Percentiles rank a stretch among this genome's conserved stretches.
These are phyloP conservation scores for Wickerhamomyces tratensis DNA, from an alignment of 805 yeast genomes.

Conservation along the genomic window DNA sequence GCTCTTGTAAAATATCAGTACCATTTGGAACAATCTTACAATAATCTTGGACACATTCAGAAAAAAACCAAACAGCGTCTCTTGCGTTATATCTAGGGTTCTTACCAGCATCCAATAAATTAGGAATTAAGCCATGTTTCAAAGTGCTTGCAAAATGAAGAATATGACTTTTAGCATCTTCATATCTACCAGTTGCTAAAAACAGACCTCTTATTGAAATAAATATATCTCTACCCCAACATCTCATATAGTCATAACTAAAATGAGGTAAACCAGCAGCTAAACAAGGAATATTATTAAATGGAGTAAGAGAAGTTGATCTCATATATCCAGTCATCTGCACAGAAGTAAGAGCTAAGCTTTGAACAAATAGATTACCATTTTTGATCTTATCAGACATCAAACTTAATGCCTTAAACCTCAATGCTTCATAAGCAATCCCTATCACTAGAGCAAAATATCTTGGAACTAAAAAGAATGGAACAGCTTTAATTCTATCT, in stretches of 20 bases:
- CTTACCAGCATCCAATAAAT: slow-evolving; percentile 82
- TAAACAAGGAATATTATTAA: slow-evolving; percentile 53
- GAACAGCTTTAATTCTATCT: slow-evolving; percentile 52
- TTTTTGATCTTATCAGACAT: slow-evolving; percentile 44
- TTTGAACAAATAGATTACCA: slow-evolving; percentile 68
- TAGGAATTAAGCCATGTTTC: slow-evolving; percentile 94
- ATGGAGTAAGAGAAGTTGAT: slow-evolving; percentile 68
- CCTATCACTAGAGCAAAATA: slow-evolving; percentile 81
- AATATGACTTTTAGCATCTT: slow-evolving; percentile 75
- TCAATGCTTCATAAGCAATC: slow-evolving; percentile 73
- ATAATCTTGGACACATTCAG: slow-evolving; percentile 85
- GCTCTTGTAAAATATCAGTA: slow-evolving; percentile 50
- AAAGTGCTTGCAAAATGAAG: slow-evolving; percentile 82
- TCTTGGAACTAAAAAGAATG: slow-evolving; percentile 77
- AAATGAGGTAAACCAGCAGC: slow-evolving; percentile 98
- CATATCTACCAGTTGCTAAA: slow-evolving; percentile 66
- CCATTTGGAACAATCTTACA: slow-evolving; percentile 63
- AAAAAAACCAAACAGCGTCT: slow-evolving; percentile 94
- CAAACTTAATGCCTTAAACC: slow-evolving; percentile 52
- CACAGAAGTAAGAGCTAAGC: slow-evolving; percentile 69
- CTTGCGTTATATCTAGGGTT: slow-evolving; percentile 94
- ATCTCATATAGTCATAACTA: slow-evolving; percentile 83
- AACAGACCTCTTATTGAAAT: slow-evolving; percentile 78
- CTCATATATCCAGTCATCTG: slow-evolving; percentile 77
- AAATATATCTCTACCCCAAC: slow-evolving; percentile 98